Conservation (phyloP, 495 filamentous ascomycete species). For the Xylaria intraflava region DNA sequence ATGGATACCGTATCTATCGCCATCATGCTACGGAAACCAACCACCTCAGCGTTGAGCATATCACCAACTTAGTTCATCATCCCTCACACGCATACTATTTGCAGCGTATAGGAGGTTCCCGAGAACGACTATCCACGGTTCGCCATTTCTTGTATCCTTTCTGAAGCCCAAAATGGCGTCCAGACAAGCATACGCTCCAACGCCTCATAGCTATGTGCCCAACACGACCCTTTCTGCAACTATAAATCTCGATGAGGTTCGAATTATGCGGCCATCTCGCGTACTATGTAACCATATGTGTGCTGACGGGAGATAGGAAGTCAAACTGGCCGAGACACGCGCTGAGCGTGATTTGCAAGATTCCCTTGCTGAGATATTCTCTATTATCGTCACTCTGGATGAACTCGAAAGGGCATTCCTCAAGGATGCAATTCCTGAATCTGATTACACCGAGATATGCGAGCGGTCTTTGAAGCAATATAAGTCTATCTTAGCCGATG, state of each 20-base stretch:
- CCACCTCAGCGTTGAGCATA: no score
- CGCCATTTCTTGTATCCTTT: not conserved
- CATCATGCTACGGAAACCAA: no score
- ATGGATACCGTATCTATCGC: no score
- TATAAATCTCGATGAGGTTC: conserved; percentile 87
- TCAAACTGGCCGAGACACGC: conserved; percentile 78
- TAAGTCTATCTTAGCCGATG: conserved; percentile 83
- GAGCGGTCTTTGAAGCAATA: conserved; percentile 92
- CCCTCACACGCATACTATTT: not conserved
- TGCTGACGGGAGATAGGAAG: conserved; percentile 55
- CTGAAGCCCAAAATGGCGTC: conserved; percentile 31
- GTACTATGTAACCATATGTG: not conserved
- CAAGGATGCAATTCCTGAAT: conserved; percentile 86
- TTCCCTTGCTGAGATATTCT: conserved; percentile 94
- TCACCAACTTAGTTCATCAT: no score
- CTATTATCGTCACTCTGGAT: conserved; percentile 92
- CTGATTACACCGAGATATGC: conserved; percentile 93
- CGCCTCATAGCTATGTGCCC: conserved; percentile 84
- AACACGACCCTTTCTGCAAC: conserved; percentile 71
- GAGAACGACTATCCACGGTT: not conserved
- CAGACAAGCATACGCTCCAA: conserved; percentile 71
- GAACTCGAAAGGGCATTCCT: conserved; percentile 95
- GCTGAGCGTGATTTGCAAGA: conserved; percentile 90
- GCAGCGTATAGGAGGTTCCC: not conserved
- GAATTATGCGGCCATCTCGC: not conserved